Base-by-base conservation (phyloP, 129 eudicot genomes). In the Artemisia argyi region DNA sequence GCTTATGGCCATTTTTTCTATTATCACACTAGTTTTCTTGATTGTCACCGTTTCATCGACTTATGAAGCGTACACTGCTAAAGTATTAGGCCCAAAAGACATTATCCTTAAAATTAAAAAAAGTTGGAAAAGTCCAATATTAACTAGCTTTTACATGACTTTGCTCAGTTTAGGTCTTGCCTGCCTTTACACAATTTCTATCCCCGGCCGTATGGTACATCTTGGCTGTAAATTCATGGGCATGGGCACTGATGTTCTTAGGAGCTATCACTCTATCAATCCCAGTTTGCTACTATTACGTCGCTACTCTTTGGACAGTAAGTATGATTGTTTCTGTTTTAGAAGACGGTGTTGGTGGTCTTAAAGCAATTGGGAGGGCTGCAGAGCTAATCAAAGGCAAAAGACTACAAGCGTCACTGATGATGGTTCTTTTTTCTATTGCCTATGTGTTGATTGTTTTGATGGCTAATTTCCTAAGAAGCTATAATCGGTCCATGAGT, bases 341-440 rank as follows among this genome's bases (percentile, higher is more conserved):
- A n/a, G 85, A 77, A 62, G 74, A 70, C 0, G 73, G 71, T 19
- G 9, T 16, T 3, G 20, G 52, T 17, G 85, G 85, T 5, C 54
- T 74, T 67, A 78, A 74, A 11, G 78, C 86, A 1, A 73, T 82
- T 26, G 80, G 56, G 2, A 78, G 74, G 75, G 86, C 86, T 4
- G 26, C 54, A 10, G 80, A 78, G 57, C 56, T 82, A 51, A 73
- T 74, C 61, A 74, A 78, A 65, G 83, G 83, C 11, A 82, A 69
- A 50, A 58, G 32, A 42, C 22, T 74, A 12, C 53, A 74, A 56
- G 82, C 85, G 10, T 77, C 61, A 1, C 46, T 77, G 5, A 60
- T 77, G 55, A 68, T 73, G 69, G 50, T 82, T 35, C 61, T 73
- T 68, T 61, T 73, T 47, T 18, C 24, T 10, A 11, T 77, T 19